phyloP scores from a whole-genome alignment of 73 alveolate species.

The Symbiodinium natans region DNA sequence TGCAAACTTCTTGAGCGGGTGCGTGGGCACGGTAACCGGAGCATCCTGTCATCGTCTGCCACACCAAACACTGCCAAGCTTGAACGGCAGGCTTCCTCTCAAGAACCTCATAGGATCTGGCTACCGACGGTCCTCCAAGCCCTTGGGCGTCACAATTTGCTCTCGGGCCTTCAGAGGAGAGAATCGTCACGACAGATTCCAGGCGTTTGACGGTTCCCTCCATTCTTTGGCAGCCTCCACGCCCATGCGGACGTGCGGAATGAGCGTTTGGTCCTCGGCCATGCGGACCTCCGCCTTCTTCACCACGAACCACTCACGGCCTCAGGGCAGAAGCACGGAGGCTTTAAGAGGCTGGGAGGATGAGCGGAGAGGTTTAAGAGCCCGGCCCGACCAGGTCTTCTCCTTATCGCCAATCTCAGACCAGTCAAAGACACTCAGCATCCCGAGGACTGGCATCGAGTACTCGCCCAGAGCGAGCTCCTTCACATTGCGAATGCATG shows the following conservation, averaged over 20 bases:
- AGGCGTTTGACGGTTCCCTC: background rate
- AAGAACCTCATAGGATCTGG: no score
- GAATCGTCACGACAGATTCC: background rate
- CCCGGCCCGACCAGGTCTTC: slow-evolving; percentile 65
- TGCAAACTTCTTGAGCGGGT: slow-evolving; percentile 87
- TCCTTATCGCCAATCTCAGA: slow-evolving; percentile 89
- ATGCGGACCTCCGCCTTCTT: slow-evolving; percentile 72
- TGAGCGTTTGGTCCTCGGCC: slow-evolving; percentile 69
- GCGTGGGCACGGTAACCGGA: slow-evolving; percentile 81
- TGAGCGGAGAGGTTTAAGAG: background rate
- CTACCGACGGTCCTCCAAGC: slow-evolving; percentile 35
- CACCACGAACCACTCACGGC: slow-evolving; percentile 92
- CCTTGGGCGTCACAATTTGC: slow-evolving; percentile 54
- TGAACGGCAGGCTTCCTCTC: no score
- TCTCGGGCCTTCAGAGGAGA: slow-evolving; percentile 44
- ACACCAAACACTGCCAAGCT: no score
- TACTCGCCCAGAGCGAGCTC: slow-evolving; percentile 81
- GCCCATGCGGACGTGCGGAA: slow-evolving; percentile 86
- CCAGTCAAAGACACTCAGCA: slow-evolving; percentile 83
- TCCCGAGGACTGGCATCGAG: slow-evolving; percentile 89
- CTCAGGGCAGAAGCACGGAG: background rate
- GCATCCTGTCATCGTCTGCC: slow-evolving; percentile 13
- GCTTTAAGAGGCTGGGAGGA: background rate
- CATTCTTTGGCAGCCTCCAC: slow-evolving; percentile 31
- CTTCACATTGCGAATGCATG: no score